These are phyloP conservation scores for Erodium trifolium DNA, from an alignment of 441 rosid species.

Conservation along the genomic window DNA sequence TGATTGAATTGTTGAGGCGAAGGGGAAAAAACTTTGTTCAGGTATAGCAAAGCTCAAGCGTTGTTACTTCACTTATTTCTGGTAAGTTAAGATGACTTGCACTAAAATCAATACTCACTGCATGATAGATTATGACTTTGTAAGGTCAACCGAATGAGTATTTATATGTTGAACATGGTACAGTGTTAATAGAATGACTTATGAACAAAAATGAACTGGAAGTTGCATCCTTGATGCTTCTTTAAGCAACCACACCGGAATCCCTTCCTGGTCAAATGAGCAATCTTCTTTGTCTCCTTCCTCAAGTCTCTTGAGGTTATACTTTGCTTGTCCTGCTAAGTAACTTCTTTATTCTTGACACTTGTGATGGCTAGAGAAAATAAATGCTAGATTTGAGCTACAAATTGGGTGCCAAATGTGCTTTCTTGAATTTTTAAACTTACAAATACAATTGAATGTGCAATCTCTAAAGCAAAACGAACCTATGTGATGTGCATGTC, in stretches of 20 bases:
- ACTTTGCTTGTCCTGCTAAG: constrained; percentile 1
- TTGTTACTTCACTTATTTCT: neutral
- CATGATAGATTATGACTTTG: neutral
- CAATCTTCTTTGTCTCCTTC: neutral
- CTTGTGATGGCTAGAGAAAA: neutral
- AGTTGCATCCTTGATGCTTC: neutral
- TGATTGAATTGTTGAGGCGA: neutral
- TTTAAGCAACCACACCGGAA: neutral
- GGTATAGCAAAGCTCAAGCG: neutral
- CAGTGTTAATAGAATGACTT: neutral
- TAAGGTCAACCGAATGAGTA: neutral
- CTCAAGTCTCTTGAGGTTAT: neutral
- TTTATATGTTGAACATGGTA: neutral
- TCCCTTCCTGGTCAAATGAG: too few relatives aligned
- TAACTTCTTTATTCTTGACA: neutral
- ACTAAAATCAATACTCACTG: neutral
- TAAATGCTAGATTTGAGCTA: neutral
- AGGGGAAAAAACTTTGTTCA: neutral
- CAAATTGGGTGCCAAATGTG: too few relatives aligned
- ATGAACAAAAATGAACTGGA: neutral
- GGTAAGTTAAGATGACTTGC: neutral
- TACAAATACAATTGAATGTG: too few relatives aligned
- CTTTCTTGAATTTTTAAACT: too few relatives aligned
- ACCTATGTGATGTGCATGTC: too few relatives aligned
- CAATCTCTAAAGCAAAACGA: too few relatives aligned